Conservation (phyloP, 768 basidiomycete species). For the Leccinum uliginosum region DNA sequence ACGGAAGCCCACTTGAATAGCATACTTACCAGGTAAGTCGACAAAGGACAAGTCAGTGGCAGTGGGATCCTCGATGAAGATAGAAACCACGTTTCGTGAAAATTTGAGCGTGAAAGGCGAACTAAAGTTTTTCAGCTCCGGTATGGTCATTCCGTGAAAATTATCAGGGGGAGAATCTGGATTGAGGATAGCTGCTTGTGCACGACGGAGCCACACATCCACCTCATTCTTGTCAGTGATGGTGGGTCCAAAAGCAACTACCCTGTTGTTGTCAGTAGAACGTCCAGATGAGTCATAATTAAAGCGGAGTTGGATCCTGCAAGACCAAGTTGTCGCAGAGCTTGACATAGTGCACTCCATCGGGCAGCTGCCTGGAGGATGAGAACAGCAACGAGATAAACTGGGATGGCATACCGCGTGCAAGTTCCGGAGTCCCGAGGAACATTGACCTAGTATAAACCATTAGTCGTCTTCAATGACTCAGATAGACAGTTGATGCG, state of each 20-base stretch:
- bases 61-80: constrained; percentile 42
- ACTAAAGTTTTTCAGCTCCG: constrained; percentile 26
- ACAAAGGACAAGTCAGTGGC: constrained; percentile 49
- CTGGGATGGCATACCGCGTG: constrained; percentile 37
- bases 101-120: constrained; percentile 32
- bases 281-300: constrained; percentile 30
- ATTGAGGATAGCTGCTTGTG: constrained; percentile 43
- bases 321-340: constrained; percentile 36
- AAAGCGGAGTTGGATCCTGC: constrained; percentile 40
- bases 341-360: constrained; percentile 51
- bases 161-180: constrained; percentile 9
- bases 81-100: constrained; percentile 47
- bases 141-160: constrained; percentile 21
- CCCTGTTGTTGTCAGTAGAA: constrained; percentile 4
- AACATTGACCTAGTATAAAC: constrained; percentile 44
- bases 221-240: constrained; percentile 31
- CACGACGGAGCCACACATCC: constrained; percentile 42
- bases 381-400: background rate
- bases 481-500: background rate
- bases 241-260: constrained; percentile 26
- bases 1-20: background rate
- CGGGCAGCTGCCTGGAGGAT: constrained; percentile 38
- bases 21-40: constrained; percentile 46
- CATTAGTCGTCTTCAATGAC: background rate
- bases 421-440: constrained; percentile 61